Evolutionary conservation across 331 rosid genomes (phyloP).

Genomic region (Pyracantha coccinea): DNA sequence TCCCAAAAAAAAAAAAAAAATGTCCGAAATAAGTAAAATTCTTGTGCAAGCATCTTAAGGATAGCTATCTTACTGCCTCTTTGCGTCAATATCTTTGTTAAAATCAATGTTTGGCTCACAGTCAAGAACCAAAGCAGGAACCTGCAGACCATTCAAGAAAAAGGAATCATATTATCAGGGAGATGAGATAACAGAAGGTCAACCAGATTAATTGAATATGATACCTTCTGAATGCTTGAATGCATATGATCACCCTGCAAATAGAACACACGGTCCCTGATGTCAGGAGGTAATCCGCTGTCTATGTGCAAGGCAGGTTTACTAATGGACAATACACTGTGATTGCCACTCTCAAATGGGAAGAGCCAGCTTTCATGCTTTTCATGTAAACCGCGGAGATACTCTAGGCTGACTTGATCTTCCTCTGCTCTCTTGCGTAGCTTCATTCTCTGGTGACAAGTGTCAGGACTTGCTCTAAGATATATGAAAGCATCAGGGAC

Average conservation of each 20-base stretch:
- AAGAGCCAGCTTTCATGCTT: constrained; percentile 98
- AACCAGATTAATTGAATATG: constrained; percentile 2
- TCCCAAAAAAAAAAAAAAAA: neutral
- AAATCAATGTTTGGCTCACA: constrained; percentile 98
- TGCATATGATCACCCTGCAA: constrained; percentile 95
- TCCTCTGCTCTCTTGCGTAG: constrained; percentile 75
- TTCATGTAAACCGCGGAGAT: constrained; percentile 79
- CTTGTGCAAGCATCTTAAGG: neutral
- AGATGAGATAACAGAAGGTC: constrained; percentile 1
- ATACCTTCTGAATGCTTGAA: constrained; percentile 93
- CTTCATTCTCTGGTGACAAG: constrained; percentile 92
- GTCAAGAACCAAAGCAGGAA: constrained; percentile 96
- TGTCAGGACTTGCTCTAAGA: constrained; percentile 98
- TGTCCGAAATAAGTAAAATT: neutral
- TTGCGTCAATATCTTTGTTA: constrained; percentile 91
- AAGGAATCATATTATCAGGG: neutral
- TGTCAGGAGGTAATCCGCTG: constrained; percentile 73
- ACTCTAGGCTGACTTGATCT: constrained; percentile 82
- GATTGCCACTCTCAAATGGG: constrained; percentile 76
- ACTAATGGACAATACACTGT: constrained; percentile 63
- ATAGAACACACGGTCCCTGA: constrained; percentile 83
- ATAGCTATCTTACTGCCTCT: constrained; percentile 67
- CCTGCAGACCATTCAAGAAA: constrained; percentile 39
- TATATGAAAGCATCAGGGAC: constrained; percentile 97
- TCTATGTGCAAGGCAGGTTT: constrained; percentile 62